Evolutionary conservation across 331 rosid genomes (phyloP).

Genomic region (Cydonia oblonga): DNA sequence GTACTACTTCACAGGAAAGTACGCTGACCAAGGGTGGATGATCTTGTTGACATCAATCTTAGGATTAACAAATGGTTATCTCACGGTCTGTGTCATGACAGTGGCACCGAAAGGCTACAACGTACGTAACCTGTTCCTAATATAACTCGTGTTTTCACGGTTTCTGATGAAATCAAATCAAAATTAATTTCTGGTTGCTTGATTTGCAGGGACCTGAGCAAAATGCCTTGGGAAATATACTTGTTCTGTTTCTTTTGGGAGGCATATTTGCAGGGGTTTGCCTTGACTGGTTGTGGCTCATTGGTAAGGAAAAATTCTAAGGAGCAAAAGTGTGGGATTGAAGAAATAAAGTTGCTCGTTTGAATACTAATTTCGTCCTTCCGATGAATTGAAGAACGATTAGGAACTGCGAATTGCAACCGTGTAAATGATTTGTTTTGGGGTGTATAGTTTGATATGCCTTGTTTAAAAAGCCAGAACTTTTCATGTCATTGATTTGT

Average conservation of each 20-base stretch:
- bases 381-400: not conserved
- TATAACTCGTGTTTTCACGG: not conserved
- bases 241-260: conserved; percentile 39
- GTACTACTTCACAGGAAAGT: conserved; percentile 60
- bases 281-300: conserved; percentile 80
- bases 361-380: not conserved
- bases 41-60: conserved; percentile 54
- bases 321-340: not conserved
- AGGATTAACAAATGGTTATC: conserved; percentile 76
- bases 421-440: not conserved
- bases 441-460: not conserved
- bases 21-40: conserved; percentile 78
- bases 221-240: conserved; percentile 80
- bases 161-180: not conserved
- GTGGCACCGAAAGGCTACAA: conserved; percentile 70
- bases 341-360: not conserved
- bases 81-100: conserved; percentile 70
- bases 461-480: not conserved
- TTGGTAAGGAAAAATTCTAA: conserved; percentile 37
- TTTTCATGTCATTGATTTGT: not conserved
- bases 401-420: not conserved
- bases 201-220: conserved; percentile 70
- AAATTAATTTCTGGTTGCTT: not conserved
- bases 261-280: conserved; percentile 59
- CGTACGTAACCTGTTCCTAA: conserved; percentile 13